Conservation (phyloP, 306 rosid species). For the Quercus bicolor region DNA sequence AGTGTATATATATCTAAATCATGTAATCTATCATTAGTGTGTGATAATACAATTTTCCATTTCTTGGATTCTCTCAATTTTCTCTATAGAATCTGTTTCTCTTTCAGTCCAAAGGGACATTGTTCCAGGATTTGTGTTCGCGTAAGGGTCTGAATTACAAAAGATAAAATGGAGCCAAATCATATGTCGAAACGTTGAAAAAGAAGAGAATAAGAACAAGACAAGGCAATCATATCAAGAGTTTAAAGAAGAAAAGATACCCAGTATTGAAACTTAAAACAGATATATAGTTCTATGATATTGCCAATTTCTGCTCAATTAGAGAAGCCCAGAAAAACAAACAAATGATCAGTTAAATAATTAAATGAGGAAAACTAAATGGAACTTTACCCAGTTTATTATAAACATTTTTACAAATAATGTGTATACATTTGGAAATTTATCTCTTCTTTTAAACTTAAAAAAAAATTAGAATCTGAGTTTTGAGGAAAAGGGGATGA, state of each 20-base stretch:
- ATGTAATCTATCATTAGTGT: too few relatives aligned
- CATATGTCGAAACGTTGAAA: not conserved
- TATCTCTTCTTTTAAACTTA: too few relatives aligned
- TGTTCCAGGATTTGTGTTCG: slow-evolving; percentile 94
- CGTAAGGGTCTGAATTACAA: slow-evolving; percentile 72
- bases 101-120: slow-evolving; percentile 62
- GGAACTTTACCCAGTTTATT: not conserved
- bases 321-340: not conserved
- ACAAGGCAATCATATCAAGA: not conserved
- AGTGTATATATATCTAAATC: too few relatives aligned
- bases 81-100: not conserved
- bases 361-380: not conserved
- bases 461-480: too few relatives aligned
- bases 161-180: not conserved
- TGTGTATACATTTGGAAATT: not conserved
- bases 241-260: not conserved
- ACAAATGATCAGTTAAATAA: not conserved
- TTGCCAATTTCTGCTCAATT: not conserved
- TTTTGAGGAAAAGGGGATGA: not conserved
- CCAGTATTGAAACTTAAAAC: not conserved
- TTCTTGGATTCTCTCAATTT: not conserved
- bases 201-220: not conserved
- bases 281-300: not conserved
- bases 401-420: not conserved
- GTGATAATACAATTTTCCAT: too few relatives aligned